Evolutionary conservation across 2,329 filamentous ascomycete genomes (phyloP).

Genomic region (Hysterium pulicare): DNA sequence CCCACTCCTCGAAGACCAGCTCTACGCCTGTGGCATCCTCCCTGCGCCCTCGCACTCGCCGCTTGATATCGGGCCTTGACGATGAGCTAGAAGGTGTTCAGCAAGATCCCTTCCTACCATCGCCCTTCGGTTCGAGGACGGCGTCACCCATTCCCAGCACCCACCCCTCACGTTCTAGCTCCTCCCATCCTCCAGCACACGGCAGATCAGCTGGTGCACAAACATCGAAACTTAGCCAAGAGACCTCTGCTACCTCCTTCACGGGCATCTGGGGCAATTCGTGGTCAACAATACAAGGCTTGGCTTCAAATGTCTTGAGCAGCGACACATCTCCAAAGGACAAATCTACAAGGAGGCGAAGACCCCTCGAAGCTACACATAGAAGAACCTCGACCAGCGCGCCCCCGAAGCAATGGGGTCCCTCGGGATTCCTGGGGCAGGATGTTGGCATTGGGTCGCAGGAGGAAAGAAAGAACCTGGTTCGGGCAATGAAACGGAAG

Average conservation of each 20-base stretch:
- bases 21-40: slow-evolving; percentile 36
- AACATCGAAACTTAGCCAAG: slow-evolving; percentile 17
- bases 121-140: slow-evolving; percentile 39
- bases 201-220: slow-evolving; percentile 20
- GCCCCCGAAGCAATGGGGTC: slow-evolving; percentile 49
- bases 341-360: slow-evolving; percentile 27
- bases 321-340: slow-evolving; percentile 29
- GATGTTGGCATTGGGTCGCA: slow-evolving; percentile 44
- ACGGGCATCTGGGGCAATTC: slow-evolving; percentile 48
- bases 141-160: slow-evolving; percentile 42
- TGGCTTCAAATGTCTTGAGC: slow-evolving; percentile 49
- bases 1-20: slow-evolving; percentile 39
- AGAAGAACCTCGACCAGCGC: slow-evolving; percentile 35
- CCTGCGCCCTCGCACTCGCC: slow-evolving; percentile 45
- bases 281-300: slow-evolving; percentile 48
- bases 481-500: slow-evolving; percentile 49
- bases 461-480: slow-evolving; percentile 45
- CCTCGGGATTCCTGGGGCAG: slow-evolving; percentile 31
- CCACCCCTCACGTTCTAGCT: slow-evolving; percentile 31
- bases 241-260: slow-evolving; percentile 30
- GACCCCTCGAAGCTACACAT: slow-evolving; percentile 24
- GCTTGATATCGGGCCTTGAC: slow-evolving; percentile 47
- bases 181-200: slow-evolving; percentile 27
- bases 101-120: slow-evolving; percentile 29
- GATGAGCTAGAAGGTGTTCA: slow-evolving; percentile 41